These are phyloP conservation scores for cucumber (Cucumis sativus) DNA, from an alignment of 306 rosid genomes.

Conservation along the genomic window Cucumber_9930_V3 NC_026661.2:17635001-17635500, in stretches of 20 bases:
- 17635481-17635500: slow-evolving; percentile 83
- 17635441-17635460: slow-evolving; percentile 44
- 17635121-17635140: background rate
- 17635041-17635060: too few relatives aligned
- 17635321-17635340: background rate
- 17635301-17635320: background rate
- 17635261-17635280: background rate
- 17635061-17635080: too few relatives aligned
- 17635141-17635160: background rate
- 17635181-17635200: background rate
- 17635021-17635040: too few relatives aligned
- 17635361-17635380: slow-evolving; percentile 64
- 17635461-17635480: slow-evolving; percentile 89
- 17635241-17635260: background rate
- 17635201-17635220: background rate
- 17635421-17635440: slow-evolving; percentile 75
- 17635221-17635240: background rate
- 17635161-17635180: background rate
- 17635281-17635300: background rate
- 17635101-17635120: background rate
- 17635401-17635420: slow-evolving; percentile 93
- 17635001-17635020: background rate
- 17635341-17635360: background rate
- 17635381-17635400: slow-evolving; percentile 83
- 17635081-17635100: too few relatives aligned